Base-by-base conservation (phyloP, 2,329 filamentous ascomycete genomes). In the Rhexocercosporidium sp. region DNA sequence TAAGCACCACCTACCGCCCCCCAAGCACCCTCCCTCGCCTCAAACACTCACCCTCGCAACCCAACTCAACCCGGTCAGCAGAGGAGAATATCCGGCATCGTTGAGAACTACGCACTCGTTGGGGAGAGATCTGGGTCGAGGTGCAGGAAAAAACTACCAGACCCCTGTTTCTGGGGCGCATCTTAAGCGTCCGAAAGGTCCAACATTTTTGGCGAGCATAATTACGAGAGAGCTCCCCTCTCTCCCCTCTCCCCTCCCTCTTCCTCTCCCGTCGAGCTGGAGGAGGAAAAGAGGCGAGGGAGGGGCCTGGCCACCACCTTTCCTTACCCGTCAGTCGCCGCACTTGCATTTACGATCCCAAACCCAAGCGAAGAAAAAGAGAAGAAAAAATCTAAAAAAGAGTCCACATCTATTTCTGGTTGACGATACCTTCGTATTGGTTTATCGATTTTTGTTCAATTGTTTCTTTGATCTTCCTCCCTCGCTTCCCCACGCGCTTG, bases 121-220 rank as follows among this genome's bases (percentile, higher is more conserved):
- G 64, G 54, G 63, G 44, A 27, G 25, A 53, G 22, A 31, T 3
- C 5, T 31, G 49, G 16, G 29, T 16, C 6, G 7, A 12, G 37
- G 22, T 25, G 34, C 14, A 27, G 14, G 27, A 51, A 20, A 59
- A 59, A 44, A 59, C 12, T 27, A 44, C 8, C 41, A 16, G 22
- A 66, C 51, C 64, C 64, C 49, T 54, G 64, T 46, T 57, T 60
- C 51, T 29, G 46, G 47, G 56, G 62, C 53, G 62, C 41, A 29
- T 34, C 41, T 64, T 49, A 65, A 46, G 53, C 53, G 47, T 49
- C 31, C 63, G 44, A 60, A 49, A 37, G 20, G 34, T 41, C 41
- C 59, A 63, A 66, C 59, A 62, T 57, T 63, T 63, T 63, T 51
- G 37, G 59, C 65, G 65, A 66, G 60, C 65, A 66, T 66, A 66